phyloP scores from a whole-genome alignment of 2,329 filamentous ascomycete species.

The Cladosporium oxysporum region DNA sequence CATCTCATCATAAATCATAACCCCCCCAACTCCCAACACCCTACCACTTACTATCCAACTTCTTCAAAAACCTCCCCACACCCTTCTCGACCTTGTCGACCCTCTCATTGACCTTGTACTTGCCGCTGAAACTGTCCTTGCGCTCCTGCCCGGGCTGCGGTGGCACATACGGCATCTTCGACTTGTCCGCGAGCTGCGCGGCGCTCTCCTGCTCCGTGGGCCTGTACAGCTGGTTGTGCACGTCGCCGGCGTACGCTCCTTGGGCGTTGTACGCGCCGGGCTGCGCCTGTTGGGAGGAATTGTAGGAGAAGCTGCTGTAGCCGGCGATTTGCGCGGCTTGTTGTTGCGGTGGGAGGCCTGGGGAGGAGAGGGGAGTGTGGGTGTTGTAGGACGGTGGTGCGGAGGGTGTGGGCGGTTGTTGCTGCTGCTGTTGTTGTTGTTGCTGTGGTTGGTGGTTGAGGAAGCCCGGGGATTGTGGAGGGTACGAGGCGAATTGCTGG shows the following conservation, averaged over 20 bases:
- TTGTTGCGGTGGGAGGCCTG: conserved; percentile 41
- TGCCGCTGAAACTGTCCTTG: conserved; percentile 20
- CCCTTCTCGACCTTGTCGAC: conserved; percentile 69
- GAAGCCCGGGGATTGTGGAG: conserved; percentile 29
- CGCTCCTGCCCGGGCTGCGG: conserved; percentile 2
- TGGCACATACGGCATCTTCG: neutral
- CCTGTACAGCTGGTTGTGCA: conserved; percentile 70
- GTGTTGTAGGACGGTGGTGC: conserved; percentile 37
- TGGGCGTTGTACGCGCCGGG: conserved; percentile 25
- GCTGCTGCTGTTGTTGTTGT: conserved; percentile 27
- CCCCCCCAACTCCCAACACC: neutral
- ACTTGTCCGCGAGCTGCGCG: neutral
- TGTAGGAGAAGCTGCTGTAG: conserved; percentile 58
- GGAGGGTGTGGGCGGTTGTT: conserved; percentile 37
- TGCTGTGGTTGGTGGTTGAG: conserved; percentile 22
- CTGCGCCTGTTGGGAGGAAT: conserved; percentile 33
- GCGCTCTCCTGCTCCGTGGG: conserved; percentile 55
- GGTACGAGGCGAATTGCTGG: conserved; percentile 26
- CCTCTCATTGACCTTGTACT: conserved; percentile 59
- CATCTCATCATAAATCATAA: neutral
- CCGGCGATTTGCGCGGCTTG: conserved; percentile 40
- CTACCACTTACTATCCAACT: conserved; percentile 60
- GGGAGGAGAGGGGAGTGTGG: conserved; percentile 42
- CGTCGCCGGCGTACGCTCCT: conserved; percentile 48
- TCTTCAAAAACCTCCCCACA: conserved; percentile 71